Base-by-base conservation (phyloP, 441 rosid genomes). In the Pelargonium cotyledonis region DNA sequence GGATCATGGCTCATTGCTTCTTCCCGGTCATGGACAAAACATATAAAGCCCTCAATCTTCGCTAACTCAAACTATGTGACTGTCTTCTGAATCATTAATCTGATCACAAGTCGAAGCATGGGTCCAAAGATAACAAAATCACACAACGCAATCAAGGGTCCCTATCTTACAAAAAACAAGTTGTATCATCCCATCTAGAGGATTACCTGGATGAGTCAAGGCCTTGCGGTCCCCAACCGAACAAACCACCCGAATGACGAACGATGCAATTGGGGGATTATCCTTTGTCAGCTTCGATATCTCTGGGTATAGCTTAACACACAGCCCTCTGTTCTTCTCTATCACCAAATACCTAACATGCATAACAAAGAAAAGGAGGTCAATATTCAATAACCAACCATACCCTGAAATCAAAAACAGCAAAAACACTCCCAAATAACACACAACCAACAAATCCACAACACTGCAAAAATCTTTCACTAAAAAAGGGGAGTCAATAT, bases 291-390 rank as follows among this genome's bases (percentile, higher is more conserved):
- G 71, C 65, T 80, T 89, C 0, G 98, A 93, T 43, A 81, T 81
- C 71, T 90, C 97, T 57, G 97, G 98, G 72, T 84, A 88, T 72
- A 93, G 79, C 75, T 85, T 89, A 74, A 93, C 85, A 73, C 70
- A 78, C 19, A 89, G 68, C 65, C 68, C 72, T 88, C 84, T 70
- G 88, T 80, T 90, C 85, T 86, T 93, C 88, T 93, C 98, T 77
- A 91, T 82, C 7, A 91, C 82, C 64, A 93, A 72, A 81, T 90
- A 88, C 98, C 98, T 93, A n/a, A n/a, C n/a, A n/a, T n/a, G n/a
- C n/a, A n/a, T n/a, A n/a, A n/a, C n/a, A n/a, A n/a, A n/a, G n/a
- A n/a, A n/a, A n/a, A n/a, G n/a, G n/a, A n/a, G n/a, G n/a, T 80
- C 74, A 80, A 79, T 75, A n/a, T n/a, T n/a, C n/a, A n/a, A n/a